Base-by-base conservation (phyloP, 345 rosid genomes). In the Rhizophora mangle region DNA sequence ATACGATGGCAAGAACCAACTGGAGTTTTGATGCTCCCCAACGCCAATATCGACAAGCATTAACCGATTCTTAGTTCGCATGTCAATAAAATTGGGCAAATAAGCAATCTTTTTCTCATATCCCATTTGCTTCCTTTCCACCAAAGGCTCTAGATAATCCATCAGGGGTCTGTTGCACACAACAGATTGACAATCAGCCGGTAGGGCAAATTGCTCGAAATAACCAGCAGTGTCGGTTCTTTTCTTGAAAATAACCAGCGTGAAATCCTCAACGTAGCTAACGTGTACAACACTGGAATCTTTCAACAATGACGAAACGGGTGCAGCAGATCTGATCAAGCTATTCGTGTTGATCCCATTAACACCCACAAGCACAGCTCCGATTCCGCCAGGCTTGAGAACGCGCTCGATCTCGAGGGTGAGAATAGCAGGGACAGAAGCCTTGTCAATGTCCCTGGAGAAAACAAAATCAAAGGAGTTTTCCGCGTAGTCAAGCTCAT, bases 331-430 rank as follows among this genome's bases (percentile, higher is more conserved):
- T 75, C 87, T 84, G 27, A 93, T 82, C 82, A 91, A 79, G 69
- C 82, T 86, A 73, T 84, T 80, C 0, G 88, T 80, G 65, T 84
- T 84, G 30, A 82, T 83, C n/a, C 82, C 80, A 55, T 72, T 65
- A 58, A 57, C 73, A 27, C 84, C 78, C 5, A 89, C 85, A 66
- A 94, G 95, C 86, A 91, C 78, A 53, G 95, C 95, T 27, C 95
- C 97, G 6, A 81, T 76, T 60, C 96, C 98, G 18, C 90, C 89
- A 0, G 92, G 93, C 56, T 60, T 82, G 68, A 91, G 88, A 30
- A 91, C 78, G 4, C 96, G 97, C 81, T 91, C 98, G 11, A 87
- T 84, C 80, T 91, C 97, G 19, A 88, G 87, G 77, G 89, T 92
- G 15, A 91, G 88, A 7, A 87, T 68, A 2, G 90, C 96, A 72